A percentile compares a stretch with the other conserved stretches of the same genome.
These are phyloP conservation scores for Coemansia guatemalensis DNA, from an alignment of 192 early-diverging fungal species.

Conservation along the genomic window DNA sequence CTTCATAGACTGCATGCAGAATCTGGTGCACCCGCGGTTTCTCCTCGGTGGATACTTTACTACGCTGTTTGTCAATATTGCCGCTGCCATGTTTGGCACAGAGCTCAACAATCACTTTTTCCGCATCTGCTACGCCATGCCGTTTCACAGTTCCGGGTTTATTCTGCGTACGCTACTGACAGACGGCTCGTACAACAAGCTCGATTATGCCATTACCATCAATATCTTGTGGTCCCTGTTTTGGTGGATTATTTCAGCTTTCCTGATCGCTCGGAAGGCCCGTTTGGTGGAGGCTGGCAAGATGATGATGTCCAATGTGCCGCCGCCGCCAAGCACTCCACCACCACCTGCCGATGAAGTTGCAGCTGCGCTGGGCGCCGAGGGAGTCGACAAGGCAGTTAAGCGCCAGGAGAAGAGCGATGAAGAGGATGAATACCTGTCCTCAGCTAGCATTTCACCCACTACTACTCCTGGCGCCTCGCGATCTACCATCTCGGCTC, in stretches of 20 bases:
- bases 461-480: constrained; percentile 4
- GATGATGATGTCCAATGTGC: constrained; percentile 41
- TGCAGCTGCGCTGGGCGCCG: constrained; percentile 3
- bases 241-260: constrained; percentile 46
- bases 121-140: constrained; percentile 43
- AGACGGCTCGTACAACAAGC: constrained; percentile 35
- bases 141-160: constrained; percentile 34
- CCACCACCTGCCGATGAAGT: neutral
- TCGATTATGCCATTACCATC: constrained; percentile 27
- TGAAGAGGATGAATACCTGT: neutral
- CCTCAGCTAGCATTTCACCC: constrained; percentile 7
- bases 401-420: neutral
- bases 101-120: constrained; percentile 54
- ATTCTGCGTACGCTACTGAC: constrained; percentile 40
- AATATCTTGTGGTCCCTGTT: constrained; percentile 28
- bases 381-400: constrained; percentile 3
- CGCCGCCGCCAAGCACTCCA: constrained; percentile 24
- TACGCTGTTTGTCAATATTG: constrained; percentile 44
- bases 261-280: constrained; percentile 50
- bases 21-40: constrained; percentile 48
- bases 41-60: constrained; percentile 43
- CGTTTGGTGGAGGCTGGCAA: constrained; percentile 36
- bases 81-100: constrained; percentile 39
- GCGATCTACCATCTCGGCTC: neutral
- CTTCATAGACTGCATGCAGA: constrained; percentile 51